Evolutionary conservation across 2,329 filamentous ascomycete species (phyloP).

Genomic region (Hypoxylon sp.): DNA sequence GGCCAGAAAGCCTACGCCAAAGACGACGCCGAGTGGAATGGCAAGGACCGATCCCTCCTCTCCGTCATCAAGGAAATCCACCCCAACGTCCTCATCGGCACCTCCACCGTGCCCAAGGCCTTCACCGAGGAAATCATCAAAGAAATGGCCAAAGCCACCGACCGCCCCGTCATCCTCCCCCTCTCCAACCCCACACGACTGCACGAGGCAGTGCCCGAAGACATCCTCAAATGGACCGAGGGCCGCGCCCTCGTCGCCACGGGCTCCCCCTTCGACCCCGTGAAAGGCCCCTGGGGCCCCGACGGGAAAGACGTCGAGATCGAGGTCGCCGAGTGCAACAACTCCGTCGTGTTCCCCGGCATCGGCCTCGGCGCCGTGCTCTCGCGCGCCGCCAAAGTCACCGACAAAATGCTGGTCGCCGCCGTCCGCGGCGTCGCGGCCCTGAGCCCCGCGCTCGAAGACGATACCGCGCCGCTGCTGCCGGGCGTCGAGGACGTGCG

Average conservation of each 20-base stretch:
- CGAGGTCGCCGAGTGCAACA: conserved; percentile 85
- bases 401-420: conserved; percentile 85
- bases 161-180: conserved; percentile 83
- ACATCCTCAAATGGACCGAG: conserved; percentile 83
- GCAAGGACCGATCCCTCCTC: conserved; percentile 70
- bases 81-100: conserved; percentile 87
- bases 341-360: conserved; percentile 86
- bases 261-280: conserved; percentile 84
- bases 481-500: conserved; percentile 83
- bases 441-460: conserved; percentile 76
- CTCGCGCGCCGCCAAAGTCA: conserved; percentile 75
- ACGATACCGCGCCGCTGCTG: conserved; percentile 76
- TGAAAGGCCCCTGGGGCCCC: conserved; percentile 71
- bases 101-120: conserved; percentile 81
- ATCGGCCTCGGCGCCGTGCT: conserved; percentile 87
- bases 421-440: conserved; percentile 81
- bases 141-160: conserved; percentile 81
- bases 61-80: conserved; percentile 78
- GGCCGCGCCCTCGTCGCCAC: conserved; percentile 86
- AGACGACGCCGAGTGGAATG: conserved; percentile 73
- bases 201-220: conserved; percentile 84
- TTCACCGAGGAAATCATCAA: conserved; percentile 82
- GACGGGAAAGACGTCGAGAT: conserved; percentile 62
- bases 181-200: conserved; percentile 88
- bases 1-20: conserved; percentile 79